Evolutionary conservation across 208 protist genomes (phyloP).

Genomic region (Crithidia fasciculata): DNA sequence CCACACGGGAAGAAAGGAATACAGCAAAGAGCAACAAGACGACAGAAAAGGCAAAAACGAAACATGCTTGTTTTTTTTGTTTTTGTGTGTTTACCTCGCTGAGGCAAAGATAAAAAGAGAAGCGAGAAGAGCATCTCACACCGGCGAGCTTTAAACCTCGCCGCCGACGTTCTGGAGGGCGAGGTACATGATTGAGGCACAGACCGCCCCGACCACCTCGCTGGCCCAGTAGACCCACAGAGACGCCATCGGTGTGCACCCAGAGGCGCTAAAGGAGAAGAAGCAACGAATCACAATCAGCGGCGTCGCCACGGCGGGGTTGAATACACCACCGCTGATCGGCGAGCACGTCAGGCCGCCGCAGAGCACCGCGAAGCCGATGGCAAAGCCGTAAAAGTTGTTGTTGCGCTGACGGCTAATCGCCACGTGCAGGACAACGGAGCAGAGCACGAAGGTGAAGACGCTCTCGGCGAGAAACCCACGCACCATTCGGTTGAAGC

Average conservation of each 20-base stretch:
- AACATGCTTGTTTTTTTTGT: too few relatives aligned
- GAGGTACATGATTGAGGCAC: constrained; percentile 76
- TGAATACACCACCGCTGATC: constrained; percentile 81
- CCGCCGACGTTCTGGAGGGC: constrained; percentile 65
- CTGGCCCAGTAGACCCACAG: constrained; percentile 75
- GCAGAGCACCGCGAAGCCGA: constrained; percentile 76
- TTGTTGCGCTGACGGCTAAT: constrained; percentile 69
- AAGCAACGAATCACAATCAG: constrained; percentile 76
- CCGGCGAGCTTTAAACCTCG: constrained; percentile 5
- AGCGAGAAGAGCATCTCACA: too few relatives aligned
- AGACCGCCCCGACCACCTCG: constrained; percentile 67
- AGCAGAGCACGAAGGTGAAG: constrained; percentile 84
- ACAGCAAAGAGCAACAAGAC: too few relatives aligned
- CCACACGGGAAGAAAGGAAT: not conserved
- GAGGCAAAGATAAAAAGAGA: too few relatives aligned
- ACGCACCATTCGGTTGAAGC: constrained; percentile 66
- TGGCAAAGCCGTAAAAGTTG: constrained; percentile 85
- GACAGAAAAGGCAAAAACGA: too few relatives aligned
- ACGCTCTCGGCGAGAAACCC: constrained; percentile 80
- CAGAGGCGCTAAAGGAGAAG: constrained; percentile 45
- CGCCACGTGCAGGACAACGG: constrained; percentile 78
- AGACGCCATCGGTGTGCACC: constrained; percentile 63
- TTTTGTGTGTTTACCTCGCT: too few relatives aligned
- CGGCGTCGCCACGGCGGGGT: constrained; percentile 73
- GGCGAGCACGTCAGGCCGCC: constrained; percentile 61